Percentiles rank a stretch among this genome's conserved stretches.
Evolutionary conservation across 345 rosid species (phyloP).

Genomic region (Arabidopsis suecica): DNA sequence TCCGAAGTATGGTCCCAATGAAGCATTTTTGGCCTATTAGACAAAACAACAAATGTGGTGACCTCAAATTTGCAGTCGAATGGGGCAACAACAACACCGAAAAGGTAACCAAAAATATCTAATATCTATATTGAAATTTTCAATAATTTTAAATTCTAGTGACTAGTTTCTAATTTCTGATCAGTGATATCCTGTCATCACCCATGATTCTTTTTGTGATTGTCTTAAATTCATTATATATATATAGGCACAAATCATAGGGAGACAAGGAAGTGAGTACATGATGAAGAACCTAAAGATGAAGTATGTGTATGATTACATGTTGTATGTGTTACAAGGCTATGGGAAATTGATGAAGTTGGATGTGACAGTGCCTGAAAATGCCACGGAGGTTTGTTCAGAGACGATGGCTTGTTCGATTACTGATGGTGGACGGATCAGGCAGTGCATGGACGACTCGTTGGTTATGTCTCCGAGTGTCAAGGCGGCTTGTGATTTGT

Average conservation of each 20-base stretch:
- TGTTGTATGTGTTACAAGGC: slow-evolving; percentile 56
- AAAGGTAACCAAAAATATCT: slow-evolving; percentile 17
- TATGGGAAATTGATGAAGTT: slow-evolving; percentile 60
- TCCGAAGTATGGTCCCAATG: slow-evolving; percentile 54
- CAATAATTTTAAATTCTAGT: background rate
- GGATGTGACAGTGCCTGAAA: slow-evolving; percentile 50
- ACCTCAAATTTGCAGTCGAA: slow-evolving; percentile 42
- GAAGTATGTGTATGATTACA: slow-evolving; percentile 64
- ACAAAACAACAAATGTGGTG: slow-evolving; percentile 36
- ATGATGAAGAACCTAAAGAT: slow-evolving; percentile 52
- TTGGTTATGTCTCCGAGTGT: slow-evolving; percentile 54
- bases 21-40: slow-evolving; percentile 62
- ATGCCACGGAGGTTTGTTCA: slow-evolving; percentile 49
- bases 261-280: slow-evolving; percentile 56
- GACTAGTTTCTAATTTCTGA: background rate
- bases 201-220: background rate
- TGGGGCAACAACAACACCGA: slow-evolving; percentile 46
- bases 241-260: slow-evolving; percentile 57
- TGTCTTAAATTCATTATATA: slow-evolving; percentile 2
- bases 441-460: slow-evolving; percentile 57
- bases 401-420: slow-evolving; percentile 53
- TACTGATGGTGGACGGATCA: slow-evolving; percentile 43
- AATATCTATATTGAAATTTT: background rate
- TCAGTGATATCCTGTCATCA: background rate
- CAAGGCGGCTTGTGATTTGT: slow-evolving; percentile 55